These are phyloP conservation scores for Teratosphaeria nubilosa DNA, from an alignment of 2,329 filamentous ascomycete genomes.

Conservation along the genomic window DNA sequence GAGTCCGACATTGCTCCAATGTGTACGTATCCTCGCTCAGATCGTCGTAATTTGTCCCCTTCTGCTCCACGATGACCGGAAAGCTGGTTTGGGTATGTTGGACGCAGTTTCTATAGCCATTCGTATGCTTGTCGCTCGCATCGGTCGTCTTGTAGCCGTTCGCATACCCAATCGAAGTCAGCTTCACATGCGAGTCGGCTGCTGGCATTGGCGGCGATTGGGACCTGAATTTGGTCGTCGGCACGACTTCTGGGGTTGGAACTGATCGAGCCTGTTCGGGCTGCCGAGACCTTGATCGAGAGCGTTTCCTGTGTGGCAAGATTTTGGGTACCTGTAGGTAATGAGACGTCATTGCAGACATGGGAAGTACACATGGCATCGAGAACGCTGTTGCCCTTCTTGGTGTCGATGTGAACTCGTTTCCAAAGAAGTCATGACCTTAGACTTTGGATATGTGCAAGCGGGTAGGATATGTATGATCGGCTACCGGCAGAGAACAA, in stretches of 20 bases:
- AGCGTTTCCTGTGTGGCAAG: conserved; percentile 23
- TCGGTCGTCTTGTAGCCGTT: conserved; percentile 1
- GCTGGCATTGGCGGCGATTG: conserved; percentile 16
- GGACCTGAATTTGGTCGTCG: conserved; percentile 13
- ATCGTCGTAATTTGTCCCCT: conserved; percentile 23
- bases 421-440: not conserved
- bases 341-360: conserved; percentile 17
- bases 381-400: not conserved
- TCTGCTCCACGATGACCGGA: conserved; percentile 5
- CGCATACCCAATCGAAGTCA: conserved; percentile 4
- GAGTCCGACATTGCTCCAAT: conserved; percentile 18
- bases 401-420: not conserved
- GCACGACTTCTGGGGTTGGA: conserved; percentile 11
- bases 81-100: not conserved
- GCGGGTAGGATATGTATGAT: not conserved
- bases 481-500: conserved; percentile 1
- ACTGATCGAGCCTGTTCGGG: conserved; percentile 9
- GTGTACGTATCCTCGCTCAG: conserved; percentile 25
- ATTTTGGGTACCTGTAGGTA: conserved; percentile 29
- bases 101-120: conserved; percentile 7
- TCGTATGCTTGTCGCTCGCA: not conserved
- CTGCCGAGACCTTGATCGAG: conserved; percentile 21
- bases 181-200: conserved; percentile 9
- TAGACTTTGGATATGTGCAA: not conserved
- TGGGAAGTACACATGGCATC: conserved; percentile 4